phyloP scores from a whole-genome alignment of 2,329 filamentous ascomycete species.

The Alternaria arborescens region DNA sequence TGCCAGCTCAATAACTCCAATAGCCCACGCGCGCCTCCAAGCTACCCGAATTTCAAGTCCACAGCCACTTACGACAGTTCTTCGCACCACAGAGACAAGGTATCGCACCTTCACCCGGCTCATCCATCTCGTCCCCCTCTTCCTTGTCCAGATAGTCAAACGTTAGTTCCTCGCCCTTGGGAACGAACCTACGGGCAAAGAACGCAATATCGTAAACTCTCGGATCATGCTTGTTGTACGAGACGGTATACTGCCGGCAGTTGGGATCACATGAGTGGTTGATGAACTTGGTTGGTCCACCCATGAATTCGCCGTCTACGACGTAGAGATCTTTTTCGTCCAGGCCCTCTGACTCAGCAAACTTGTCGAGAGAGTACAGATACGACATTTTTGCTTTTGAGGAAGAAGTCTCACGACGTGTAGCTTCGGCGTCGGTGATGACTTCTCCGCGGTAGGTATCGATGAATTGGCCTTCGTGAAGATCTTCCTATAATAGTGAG shows the following conservation, averaged over 20 bases:
- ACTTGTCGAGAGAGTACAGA: constrained; percentile 84
- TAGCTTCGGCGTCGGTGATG: constrained; percentile 65
- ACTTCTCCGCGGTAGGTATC: constrained; percentile 77
- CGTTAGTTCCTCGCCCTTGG: constrained; percentile 72
- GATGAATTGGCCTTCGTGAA: constrained; percentile 78
- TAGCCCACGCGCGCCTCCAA: background rate
- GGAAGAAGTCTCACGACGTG: constrained; percentile 67
- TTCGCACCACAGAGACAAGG: constrained; percentile 66
- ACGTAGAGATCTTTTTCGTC: constrained; percentile 53
- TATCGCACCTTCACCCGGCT: constrained; percentile 57
- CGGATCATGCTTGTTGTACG: constrained; percentile 78
- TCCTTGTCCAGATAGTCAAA: constrained; percentile 81
- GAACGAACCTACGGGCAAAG: constrained; percentile 74
- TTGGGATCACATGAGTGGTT: constrained; percentile 86
- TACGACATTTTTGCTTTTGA: constrained; percentile 75
- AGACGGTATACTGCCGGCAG: constrained; percentile 79
- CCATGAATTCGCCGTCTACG: constrained; percentile 75
- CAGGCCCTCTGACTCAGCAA: constrained; percentile 68
- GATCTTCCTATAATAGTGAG: constrained; percentile 53
- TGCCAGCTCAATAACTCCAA: background rate
- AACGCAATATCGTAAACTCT: constrained; percentile 79
- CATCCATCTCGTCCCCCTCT: constrained; percentile 60
- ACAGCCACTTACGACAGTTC: constrained; percentile 75
- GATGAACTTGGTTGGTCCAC: constrained; percentile 81
- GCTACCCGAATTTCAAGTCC: constrained; percentile 54